phyloP scores from a whole-genome alignment of 768 basidiomycete genomes.

The Suillus tomentosus region DNA sequence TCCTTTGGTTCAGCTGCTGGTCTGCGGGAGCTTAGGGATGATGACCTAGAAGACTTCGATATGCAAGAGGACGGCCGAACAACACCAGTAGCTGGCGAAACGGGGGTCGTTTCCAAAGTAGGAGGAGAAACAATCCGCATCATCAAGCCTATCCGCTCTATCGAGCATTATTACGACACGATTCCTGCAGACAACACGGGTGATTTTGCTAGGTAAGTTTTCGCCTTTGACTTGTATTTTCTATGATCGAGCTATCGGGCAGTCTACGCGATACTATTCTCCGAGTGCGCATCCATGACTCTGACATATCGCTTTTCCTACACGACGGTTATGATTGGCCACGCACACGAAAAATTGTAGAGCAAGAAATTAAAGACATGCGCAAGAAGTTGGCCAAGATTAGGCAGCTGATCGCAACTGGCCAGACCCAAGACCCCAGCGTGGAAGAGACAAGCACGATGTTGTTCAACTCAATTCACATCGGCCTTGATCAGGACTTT shows the following conservation, averaged over 20 bases:
- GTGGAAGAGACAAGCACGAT: constrained; percentile 71
- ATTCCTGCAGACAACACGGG: constrained; percentile 57
- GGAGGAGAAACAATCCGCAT: constrained; percentile 89
- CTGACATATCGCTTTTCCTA: constrained; percentile 67
- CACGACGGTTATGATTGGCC: constrained; percentile 97
- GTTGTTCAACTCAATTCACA: constrained; percentile 92
- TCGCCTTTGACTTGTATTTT: constrained; percentile 4
- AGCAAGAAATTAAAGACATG: constrained; percentile 87
- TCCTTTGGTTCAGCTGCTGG: constrained; percentile 81
- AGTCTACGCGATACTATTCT: constrained; percentile 51
- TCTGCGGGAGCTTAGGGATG: constrained; percentile 68
- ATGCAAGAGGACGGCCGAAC: constrained; percentile 21
- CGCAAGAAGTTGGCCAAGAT: constrained; percentile 85
- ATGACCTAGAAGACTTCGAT: constrained; percentile 72
- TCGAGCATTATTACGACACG: constrained; percentile 75
- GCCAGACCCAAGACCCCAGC: constrained; percentile 80
- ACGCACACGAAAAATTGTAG: constrained; percentile 81
- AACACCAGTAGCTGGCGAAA: constrained; percentile 29
- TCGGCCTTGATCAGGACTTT: constrained; percentile 81
- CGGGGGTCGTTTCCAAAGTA: constrained; percentile 56
- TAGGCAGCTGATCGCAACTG: constrained; percentile 86
- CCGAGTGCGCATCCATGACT: constrained; percentile 58
- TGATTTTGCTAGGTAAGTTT: constrained; percentile 47
- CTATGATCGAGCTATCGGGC: constrained; percentile 13
- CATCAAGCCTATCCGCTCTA: constrained; percentile 61